Evolutionary conservation across 345 rosid genomes (phyloP).

Genomic region (Combretum micranthum): DNA sequence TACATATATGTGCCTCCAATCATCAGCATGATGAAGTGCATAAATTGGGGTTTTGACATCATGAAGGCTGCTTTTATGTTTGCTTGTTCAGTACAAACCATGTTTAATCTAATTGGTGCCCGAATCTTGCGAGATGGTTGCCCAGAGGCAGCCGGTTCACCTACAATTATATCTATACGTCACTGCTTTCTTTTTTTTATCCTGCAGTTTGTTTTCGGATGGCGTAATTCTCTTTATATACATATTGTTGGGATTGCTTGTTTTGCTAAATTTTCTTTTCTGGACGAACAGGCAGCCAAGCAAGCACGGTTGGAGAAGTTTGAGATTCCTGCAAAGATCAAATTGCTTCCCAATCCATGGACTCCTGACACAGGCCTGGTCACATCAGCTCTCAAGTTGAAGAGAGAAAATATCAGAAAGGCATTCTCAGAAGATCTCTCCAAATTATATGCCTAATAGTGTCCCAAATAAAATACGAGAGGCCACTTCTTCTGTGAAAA

Average conservation of each 20-base stretch:
- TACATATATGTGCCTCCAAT: too few relatives aligned
- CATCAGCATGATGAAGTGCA: too few relatives aligned
- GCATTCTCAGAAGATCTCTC: constrained; percentile 70
- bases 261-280: neutral
- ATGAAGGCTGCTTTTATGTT: too few relatives aligned
- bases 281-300: constrained; percentile 57
- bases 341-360: constrained; percentile 74
- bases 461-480: neutral
- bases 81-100: too few relatives aligned
- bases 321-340: constrained; percentile 89
- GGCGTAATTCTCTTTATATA: neutral
- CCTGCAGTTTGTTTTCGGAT: neutral
- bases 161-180: too few relatives aligned
- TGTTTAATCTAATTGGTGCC: neutral
- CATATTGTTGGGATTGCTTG: neutral
- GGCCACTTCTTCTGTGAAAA: too few relatives aligned
- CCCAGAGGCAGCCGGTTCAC: too few relatives aligned
- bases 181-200: neutral
- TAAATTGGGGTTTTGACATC: too few relatives aligned
- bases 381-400: constrained; percentile 90
- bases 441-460: constrained; percentile 44
- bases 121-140: too few relatives aligned
- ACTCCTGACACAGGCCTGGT: constrained; percentile 92
- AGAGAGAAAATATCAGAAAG: constrained; percentile 73
- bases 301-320: constrained; percentile 67